phyloP scores from a whole-genome alignment of 2,329 filamentous ascomycete species.

The Fusarium abutilonis region DNA sequence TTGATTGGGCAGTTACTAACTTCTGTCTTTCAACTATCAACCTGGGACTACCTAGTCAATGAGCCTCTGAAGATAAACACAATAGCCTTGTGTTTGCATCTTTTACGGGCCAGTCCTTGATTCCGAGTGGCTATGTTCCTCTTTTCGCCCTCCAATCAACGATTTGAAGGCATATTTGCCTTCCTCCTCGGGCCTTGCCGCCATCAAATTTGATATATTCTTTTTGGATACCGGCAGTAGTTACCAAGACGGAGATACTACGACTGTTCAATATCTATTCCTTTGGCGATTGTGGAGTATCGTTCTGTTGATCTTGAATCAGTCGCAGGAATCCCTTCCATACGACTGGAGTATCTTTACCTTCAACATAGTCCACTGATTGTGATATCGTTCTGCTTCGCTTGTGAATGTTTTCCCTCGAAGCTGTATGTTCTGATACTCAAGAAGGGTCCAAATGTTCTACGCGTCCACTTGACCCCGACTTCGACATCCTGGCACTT shows the following conservation, averaged over 20 bases:
- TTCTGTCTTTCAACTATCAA: neutral
- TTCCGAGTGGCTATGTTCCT: slow-evolving; percentile 24
- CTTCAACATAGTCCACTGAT: neutral
- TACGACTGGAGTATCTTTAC: neutral
- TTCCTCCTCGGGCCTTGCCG: slow-evolving; percentile 2
- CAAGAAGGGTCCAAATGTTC: neutral
- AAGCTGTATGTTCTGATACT: neutral
- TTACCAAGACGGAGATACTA: neutral
- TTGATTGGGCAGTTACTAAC: slow-evolving; percentile 15
- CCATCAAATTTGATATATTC: neutral
- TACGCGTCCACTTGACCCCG: neutral
- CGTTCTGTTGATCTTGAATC: slow-evolving; percentile 24
- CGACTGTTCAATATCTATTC: neutral
- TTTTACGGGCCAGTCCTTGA: slow-evolving; percentile 19
- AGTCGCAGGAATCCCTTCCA: neutral
- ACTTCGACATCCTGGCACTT: slow-evolving; percentile 11
- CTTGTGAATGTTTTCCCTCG: neutral
- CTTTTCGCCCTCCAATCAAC: slow-evolving; percentile 17
- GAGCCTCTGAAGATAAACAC: slow-evolving; percentile 1
- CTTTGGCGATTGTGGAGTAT: neutral
- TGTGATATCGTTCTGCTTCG: neutral
- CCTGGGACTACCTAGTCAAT: neutral
- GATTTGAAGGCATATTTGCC: slow-evolving; percentile 1
- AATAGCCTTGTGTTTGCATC: slow-evolving; percentile 29
- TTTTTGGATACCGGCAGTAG: neutral